Evolutionary conservation across 805 yeast species (phyloP), one percentile per base, ranked within the genome.

Genomic region (Candida ipomoeae): DNA sequence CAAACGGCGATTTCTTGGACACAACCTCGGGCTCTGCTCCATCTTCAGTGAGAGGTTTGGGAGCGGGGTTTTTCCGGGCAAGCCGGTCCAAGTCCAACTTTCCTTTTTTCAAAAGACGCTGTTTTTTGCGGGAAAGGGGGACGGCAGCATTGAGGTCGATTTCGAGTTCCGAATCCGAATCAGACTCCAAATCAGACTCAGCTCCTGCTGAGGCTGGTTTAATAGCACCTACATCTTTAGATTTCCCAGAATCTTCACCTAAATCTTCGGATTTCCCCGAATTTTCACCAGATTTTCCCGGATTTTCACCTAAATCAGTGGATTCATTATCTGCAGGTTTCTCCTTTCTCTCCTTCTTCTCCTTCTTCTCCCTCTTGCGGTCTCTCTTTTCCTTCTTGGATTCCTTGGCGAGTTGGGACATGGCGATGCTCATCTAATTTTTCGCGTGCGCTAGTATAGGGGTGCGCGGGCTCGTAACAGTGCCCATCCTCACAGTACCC

Each of bases 121-220:
- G 85, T 68, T 92, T 96, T 67, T 94, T 92, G 67, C 89, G 91
- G 11, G 97, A 90, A 45, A 91, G 73, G 1, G 99, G 60, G 8
- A 49, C 54, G 5, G 53, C 83, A 44, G 82, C 86, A 21, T 73
- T 70, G 48, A 87, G 70, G 62, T 86, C 87, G 53, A 87, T 85
- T 57, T 82, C 87, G 46, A 87, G 76, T 62, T 84, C 89, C 10
- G 41, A 41, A 21, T 15, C 20, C 15, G 10, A 15, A 13, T 21
- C n/a, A n/a, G n/a, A n/a, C n/a, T n/a, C 26, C 26, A 8, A 21
- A 21, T 21, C 32, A 33, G 10, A 32, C 15, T 18, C 17, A 5
- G 21, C 26, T n/a, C 18, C 29, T 1, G 32, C 33, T 14, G 15
- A 8, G 10, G 36, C 36, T 33, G 36, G 36, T 33, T n/a, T 17